phyloP scores from a whole-genome alignment of 257 asterid species.

The Gentiana macrophylla region DNA sequence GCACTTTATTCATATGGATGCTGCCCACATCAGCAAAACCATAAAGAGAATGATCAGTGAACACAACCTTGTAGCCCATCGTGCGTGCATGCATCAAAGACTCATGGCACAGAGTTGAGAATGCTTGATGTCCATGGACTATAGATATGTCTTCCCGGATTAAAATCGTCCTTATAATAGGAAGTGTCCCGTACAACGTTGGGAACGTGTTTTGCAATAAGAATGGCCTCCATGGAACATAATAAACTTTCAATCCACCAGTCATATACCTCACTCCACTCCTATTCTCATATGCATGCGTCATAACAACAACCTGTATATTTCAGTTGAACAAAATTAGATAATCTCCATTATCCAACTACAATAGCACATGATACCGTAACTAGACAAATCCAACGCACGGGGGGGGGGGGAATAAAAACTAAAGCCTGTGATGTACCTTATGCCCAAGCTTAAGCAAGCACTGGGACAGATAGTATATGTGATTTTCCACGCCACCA shows the following conservation, averaged over 20 bases:
- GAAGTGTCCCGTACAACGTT: constrained; percentile 79
- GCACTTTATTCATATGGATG: constrained; percentile 95
- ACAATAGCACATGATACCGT: too few species aligned
- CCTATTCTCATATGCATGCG: constrained; percentile 83
- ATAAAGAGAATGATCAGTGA: constrained; percentile 96
- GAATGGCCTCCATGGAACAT: constrained; percentile 89
- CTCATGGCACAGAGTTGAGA: constrained; percentile 93
- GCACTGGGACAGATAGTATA: constrained; percentile 86
- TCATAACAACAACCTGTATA: constrained; percentile 79
- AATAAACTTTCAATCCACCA: constrained; percentile 80
- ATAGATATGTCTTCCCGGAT: constrained; percentile 75
- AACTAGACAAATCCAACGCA: too few species aligned
- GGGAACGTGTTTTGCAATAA: constrained; percentile 90
- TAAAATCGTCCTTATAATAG: constrained; percentile 74
- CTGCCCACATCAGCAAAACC: constrained; percentile 97
- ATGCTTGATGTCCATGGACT: constrained; percentile 95
- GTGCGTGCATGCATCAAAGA: constrained; percentile 96
- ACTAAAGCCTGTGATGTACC: constrained; percentile 26
- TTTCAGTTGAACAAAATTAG: constrained; percentile 4
- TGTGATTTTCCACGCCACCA: constrained; percentile 96
- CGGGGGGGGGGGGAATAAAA: too few species aligned
- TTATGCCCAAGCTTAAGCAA: constrained; percentile 83
- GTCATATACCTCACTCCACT: constrained; percentile 97
- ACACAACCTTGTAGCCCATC: constrained; percentile 90
- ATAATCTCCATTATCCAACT: background rate